These are phyloP conservation scores for Pythium grandisporangium DNA, from an alignment of 352 stramenopile genomes.

Conservation along the genomic window DNA sequence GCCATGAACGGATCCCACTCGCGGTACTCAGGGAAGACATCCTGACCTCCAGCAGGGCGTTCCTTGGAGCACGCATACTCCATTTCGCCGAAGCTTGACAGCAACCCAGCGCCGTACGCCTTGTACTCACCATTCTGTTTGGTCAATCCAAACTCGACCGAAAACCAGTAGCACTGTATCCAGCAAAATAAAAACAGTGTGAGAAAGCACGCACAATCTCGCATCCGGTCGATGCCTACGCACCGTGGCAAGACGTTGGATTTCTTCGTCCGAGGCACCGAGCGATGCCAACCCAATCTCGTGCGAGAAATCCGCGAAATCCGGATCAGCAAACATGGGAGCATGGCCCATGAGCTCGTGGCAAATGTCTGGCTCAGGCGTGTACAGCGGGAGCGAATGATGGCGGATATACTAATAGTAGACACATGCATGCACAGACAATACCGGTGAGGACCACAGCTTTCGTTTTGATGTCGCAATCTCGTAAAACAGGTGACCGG, in stretches of 20 bases:
- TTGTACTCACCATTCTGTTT: conserved; percentile 91
- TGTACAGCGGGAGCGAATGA: conserved; percentile 94
- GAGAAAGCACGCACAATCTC: background rate
- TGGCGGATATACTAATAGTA: conserved; percentile 93
- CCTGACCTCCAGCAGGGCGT: conserved; percentile 39
- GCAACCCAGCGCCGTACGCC: conserved; percentile 93
- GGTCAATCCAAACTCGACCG: conserved; percentile 96
- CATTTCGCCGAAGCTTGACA: conserved; percentile 96
- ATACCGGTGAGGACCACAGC: background rate
- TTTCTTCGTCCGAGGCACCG: conserved; percentile 93
- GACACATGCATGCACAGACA: too few species aligned
- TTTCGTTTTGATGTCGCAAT: background rate
- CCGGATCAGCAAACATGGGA: conserved; percentile 96
- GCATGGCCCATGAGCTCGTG: conserved; percentile 95
- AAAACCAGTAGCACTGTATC: conserved; percentile 97
- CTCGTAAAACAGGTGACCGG: too few species aligned
- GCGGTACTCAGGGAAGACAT: conserved; percentile 82
- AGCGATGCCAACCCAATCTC: conserved; percentile 96
- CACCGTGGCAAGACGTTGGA: conserved; percentile 88
- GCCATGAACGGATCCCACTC: conserved; percentile 93
- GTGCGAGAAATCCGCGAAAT: conserved; percentile 97
- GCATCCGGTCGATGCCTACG: background rate
- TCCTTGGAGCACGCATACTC: conserved; percentile 89
- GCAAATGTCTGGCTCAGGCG: conserved; percentile 97
- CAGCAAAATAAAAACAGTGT: background rate